phyloP scores from a whole-genome alignment of 768 basidiomycete genomes.

The Hypholoma sublateritium region DNA sequence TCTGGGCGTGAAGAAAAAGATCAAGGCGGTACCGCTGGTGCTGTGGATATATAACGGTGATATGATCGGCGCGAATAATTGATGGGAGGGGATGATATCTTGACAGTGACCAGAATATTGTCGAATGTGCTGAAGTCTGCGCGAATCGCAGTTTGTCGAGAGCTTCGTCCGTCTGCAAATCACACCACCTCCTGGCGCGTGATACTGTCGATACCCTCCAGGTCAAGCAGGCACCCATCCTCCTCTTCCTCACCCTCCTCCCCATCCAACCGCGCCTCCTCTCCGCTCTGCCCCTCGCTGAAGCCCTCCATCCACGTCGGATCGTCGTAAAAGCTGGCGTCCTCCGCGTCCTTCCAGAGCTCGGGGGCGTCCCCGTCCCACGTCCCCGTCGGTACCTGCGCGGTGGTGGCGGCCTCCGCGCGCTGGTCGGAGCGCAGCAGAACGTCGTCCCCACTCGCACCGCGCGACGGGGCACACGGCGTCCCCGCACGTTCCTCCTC shows the following conservation, averaged over 20 bases:
- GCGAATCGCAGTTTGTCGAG: no score
- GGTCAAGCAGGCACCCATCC: slow-evolving; percentile 26
- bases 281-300: neutral
- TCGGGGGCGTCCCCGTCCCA: slow-evolving; percentile 3
- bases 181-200: slow-evolving; percentile 28
- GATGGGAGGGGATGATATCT: no score
- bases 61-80: no score
- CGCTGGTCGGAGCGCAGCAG: neutral
- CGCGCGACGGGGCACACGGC: neutral
- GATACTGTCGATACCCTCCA: slow-evolving; percentile 28
- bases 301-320: slow-evolving; percentile 4
- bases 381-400: neutral
- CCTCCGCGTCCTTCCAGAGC: neutral
- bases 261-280: slow-evolving; percentile 1
- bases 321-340: slow-evolving; percentile 8
- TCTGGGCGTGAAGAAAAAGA: no score
- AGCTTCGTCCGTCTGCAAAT: neutral
- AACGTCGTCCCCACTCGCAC: neutral
- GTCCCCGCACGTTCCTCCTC: neutral
- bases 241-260: slow-evolving; percentile 22
- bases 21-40: no score
- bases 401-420: neutral
- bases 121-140: no score
- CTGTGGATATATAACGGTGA: no score
- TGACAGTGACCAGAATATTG: no score